Conservation (phyloP, 257 asterid species). For the Solanum chilense region DNA sequence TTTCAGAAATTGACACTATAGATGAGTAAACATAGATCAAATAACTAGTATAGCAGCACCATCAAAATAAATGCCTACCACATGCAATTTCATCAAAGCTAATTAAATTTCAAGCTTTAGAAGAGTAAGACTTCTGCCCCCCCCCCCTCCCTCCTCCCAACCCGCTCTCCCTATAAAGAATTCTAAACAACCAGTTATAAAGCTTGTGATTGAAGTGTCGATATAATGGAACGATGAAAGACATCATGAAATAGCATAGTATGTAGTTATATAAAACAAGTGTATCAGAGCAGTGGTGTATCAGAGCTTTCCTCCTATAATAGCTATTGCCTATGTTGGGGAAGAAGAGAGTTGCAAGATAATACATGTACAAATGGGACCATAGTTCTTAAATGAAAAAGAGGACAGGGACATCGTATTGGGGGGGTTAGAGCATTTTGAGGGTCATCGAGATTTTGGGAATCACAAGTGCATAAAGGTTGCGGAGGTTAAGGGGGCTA, state of each 20-base stretch:
- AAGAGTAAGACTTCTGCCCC: neutral
- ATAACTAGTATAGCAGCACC: neutral
- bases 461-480: neutral
- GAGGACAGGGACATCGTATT: neutral
- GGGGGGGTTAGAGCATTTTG: neutral
- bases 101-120: neutral
- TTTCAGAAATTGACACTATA: neutral
- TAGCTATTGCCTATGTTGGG: neutral
- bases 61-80: neutral
- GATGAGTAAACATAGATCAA: neutral
- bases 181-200: neutral
- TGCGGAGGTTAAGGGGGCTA: neutral
- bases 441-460: neutral
- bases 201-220: neutral
- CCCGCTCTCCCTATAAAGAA: neutral
- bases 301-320: neutral
- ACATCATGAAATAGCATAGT: neutral
- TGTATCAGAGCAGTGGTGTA: neutral
- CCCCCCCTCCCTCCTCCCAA: neutral
- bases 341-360: neutral
- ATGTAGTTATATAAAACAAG: neutral
- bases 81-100: neutral
- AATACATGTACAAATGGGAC: neutral
- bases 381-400: neutral
- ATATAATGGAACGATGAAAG: neutral